Evolutionary conservation across 2,329 filamentous ascomycete species (phyloP), one percentile per base, ranked within the genome.

Genomic region (Pyricularia pennisetigena): DNA sequence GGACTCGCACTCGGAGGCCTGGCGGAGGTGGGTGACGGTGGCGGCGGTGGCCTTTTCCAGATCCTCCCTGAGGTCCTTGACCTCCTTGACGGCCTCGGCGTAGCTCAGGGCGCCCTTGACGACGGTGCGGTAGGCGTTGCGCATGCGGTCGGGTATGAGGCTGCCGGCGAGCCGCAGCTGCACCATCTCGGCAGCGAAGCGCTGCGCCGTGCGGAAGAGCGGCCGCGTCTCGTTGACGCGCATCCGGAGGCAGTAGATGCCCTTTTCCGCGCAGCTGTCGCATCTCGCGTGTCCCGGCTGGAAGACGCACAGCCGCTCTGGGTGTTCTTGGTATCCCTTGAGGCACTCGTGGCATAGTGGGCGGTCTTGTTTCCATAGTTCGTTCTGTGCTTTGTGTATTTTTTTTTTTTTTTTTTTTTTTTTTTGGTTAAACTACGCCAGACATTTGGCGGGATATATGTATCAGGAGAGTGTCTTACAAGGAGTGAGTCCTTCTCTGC

Each of bases 51-150:
- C 16, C 20, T 23, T 62, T 28, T 67, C 66, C 12, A 29, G 20
- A 28, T 67, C 66, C 29, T 63, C 66, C 20, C 20, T 62, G 9
- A 62, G 66, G 54, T 67, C 29, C n/a, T 41, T 67, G 66, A 67
- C 62, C 20, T 63, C 57, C 30, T 28, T 62, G n/a, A 62, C 54
- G 66, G 66, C 57, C 29, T 62, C 57, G 54, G 66, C 66, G 29
- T 41, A 67, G 30, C 30, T 62, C n/a, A 67, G 23, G 54, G 66
- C 66, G 10, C 28, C 29, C 14, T 67, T 23, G 7, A 67, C 28
- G 28, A 61, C 23, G 4, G 49, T 57, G 57, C 61, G 24, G 28
- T 62, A 67, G 20, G 66, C 66, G 20, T 35, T 28, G 54, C 59
- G 29, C 57, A 41, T 26, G 9, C 29, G n/a, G 20, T 26, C 29